These are phyloP conservation scores for Gentiana macrophylla DNA, from an alignment of 257 asterid species.

Conservation along the genomic window DNA sequence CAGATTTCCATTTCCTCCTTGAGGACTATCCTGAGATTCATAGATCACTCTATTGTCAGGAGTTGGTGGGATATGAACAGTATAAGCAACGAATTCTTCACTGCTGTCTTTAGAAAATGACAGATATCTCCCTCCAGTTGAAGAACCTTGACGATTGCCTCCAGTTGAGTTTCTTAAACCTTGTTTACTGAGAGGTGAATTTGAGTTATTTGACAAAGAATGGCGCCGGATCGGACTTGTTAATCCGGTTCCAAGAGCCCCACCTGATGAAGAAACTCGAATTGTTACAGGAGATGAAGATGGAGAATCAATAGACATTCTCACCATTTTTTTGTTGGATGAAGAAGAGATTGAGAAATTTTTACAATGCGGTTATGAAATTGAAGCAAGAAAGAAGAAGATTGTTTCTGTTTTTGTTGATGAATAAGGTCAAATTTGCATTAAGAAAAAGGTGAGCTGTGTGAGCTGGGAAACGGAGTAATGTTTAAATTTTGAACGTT, in stretches of 20 bases:
- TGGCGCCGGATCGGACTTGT: constrained; percentile 77
- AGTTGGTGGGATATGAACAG: constrained; percentile 86
- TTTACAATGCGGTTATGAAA: neutral
- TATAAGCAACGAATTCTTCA: constrained; percentile 75
- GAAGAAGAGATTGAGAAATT: constrained; percentile 4
- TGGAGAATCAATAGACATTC: constrained; percentile 50
- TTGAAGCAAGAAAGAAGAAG: constrained; percentile 2
- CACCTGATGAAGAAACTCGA: constrained; percentile 68
- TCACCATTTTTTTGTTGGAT: constrained; percentile 32
- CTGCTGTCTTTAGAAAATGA: constrained; percentile 59
- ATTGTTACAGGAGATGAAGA: constrained; percentile 79
- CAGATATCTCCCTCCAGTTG: constrained; percentile 44
- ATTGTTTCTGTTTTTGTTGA: neutral
- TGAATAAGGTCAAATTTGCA: constrained; percentile 4
- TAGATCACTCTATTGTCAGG: constrained; percentile 48
- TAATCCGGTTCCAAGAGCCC: constrained; percentile 39
- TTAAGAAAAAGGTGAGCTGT: neutral
- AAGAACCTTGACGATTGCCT: constrained; percentile 32
- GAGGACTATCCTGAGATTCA: constrained; percentile 37
- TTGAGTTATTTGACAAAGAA: constrained; percentile 50
- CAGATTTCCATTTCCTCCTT: constrained; percentile 32
- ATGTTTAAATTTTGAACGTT: constrained; percentile 34
- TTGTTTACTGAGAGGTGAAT: constrained; percentile 39
- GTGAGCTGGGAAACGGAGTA: neutral
- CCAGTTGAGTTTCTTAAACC: constrained; percentile 19